Conservation (phyloP, 202 grass and related monocot genomes). For the Eragrostis tef region DNA sequence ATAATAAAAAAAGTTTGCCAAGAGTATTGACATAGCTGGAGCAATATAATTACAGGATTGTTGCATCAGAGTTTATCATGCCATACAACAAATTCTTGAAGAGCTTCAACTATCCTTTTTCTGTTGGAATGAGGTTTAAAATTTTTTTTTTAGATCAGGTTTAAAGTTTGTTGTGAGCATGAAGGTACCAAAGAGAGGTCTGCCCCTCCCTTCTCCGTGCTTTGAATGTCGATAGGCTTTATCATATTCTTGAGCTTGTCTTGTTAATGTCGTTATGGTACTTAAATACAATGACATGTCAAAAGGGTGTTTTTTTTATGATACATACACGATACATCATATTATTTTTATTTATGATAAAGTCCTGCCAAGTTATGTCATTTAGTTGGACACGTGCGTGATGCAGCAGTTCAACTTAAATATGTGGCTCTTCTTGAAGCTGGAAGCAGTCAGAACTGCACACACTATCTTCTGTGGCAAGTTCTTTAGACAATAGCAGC, state of each 20-base stretch:
- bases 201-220: constrained; percentile 27
- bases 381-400: constrained; percentile 41
- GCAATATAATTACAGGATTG: constrained; percentile 53
- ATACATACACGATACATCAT: too few relatives aligned
- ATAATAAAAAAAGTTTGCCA: too few relatives aligned
- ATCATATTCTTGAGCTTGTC: too few relatives aligned
- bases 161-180: constrained; percentile 68
- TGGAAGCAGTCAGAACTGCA: constrained; percentile 46
- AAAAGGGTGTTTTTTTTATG: too few relatives aligned
- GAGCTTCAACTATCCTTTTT: constrained; percentile 58
- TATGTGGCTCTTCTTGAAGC: constrained; percentile 53
- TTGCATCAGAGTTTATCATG: constrained; percentile 81
- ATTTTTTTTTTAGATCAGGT: too few relatives aligned
- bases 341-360: too few relatives aligned
- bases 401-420: constrained; percentile 68
- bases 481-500: constrained; percentile 56
- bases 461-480: constrained; percentile 49
- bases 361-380: constrained; percentile 27
- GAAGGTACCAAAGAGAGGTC: constrained; percentile 83
- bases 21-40: neutral
- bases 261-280: too few relatives aligned
- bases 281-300: too few relatives aligned
- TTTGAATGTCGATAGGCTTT: constrained; percentile 42
- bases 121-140: constrained; percentile 78
- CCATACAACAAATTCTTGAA: constrained; percentile 71